These are phyloP conservation scores for Eucommia ulmoides DNA, from an alignment of 257 asterid genomes.

Conservation along the genomic window DNA sequence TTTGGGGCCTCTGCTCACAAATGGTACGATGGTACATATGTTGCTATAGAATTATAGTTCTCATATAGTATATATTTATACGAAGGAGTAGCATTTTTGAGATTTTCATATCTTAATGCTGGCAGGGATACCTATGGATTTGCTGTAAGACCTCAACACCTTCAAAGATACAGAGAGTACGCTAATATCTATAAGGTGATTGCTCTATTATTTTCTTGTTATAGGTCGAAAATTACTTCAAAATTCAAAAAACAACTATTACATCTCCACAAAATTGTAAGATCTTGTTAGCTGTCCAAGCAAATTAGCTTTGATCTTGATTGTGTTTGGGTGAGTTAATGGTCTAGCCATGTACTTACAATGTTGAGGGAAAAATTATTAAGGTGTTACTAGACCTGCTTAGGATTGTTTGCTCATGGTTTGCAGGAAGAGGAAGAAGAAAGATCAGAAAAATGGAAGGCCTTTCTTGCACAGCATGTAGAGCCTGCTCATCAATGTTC, in stretches of 20 bases:
- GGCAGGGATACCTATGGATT: conserved; percentile 96
- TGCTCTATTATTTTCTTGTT: background rate
- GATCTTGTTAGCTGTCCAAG: background rate
- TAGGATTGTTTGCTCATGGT: background rate
- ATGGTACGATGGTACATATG: no score
- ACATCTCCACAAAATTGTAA: no score
- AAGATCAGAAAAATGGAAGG: conserved; percentile 67
- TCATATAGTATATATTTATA: no score
- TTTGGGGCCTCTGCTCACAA: no score
- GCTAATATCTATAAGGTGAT: conserved; percentile 72
- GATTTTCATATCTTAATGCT: no score
- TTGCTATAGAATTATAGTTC: no score
- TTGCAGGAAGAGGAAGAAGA: conserved; percentile 88
- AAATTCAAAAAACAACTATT: no score
- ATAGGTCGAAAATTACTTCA: no score
- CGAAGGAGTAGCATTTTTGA: no score
- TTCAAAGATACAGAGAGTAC: conserved; percentile 61
- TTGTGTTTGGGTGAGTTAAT: background rate
- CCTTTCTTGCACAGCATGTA: conserved; percentile 54
- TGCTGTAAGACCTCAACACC: conserved; percentile 93
- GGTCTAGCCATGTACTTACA: background rate
- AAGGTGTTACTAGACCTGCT: background rate
- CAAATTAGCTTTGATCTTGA: background rate
- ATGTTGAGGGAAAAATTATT: background rate
- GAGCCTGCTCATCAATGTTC: conserved; percentile 19